Evolutionary conservation across 257 asterid genomes (phyloP), one percentile per base, ranked within the genome.

Genomic region (Agastache rugosa): DNA sequence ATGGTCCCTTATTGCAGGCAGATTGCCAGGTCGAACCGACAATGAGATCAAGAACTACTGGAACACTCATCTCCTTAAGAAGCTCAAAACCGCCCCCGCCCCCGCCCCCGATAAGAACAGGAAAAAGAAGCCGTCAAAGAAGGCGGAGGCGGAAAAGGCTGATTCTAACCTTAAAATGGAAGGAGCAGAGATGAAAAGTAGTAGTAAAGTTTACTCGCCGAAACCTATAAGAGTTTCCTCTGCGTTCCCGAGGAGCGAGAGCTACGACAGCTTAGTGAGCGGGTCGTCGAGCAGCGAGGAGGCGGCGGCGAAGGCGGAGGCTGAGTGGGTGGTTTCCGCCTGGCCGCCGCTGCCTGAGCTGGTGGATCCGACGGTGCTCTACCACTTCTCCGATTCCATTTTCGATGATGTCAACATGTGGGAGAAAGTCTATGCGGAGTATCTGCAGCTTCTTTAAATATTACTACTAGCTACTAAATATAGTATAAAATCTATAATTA

Each of bases 21-120:
- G 91, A 54, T 84, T 90, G 78, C 87, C 96, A 0, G 93, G 96
- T 69, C 88, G 96, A 78, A 90, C 93, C 12, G 96, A 89, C 73
- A 89, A 89, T 78, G 96, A 89, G 86, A 85, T 89, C 17, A 89
- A 89, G 48, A 89, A 87, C 74, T 73, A 89, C 75, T 89, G 96
- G 96, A 90, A 90, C 82, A 87, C 91, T 0, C 85, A 85, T 35
- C 84, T 90, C 44, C 75, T 75, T 74, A 88, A 84, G 79, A 84
- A 84, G 69, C 82, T 85, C 34, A n/a, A n/a, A n/a, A n/a, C 47
- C 62, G 0, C 73, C 9, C 3, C 53, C 35, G n/a, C 27, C 44
- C 50, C 55, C 44, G 41, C 41, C 41, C 19, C 2, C 23, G 34
- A 22, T 27, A 9, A 37, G 54, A 58, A 11, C 8, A 78, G 29